Evolutionary conservation across 202 grass and related monocot genomes (phyloP).

Genomic region (Hordeum pubiflorum): DNA sequence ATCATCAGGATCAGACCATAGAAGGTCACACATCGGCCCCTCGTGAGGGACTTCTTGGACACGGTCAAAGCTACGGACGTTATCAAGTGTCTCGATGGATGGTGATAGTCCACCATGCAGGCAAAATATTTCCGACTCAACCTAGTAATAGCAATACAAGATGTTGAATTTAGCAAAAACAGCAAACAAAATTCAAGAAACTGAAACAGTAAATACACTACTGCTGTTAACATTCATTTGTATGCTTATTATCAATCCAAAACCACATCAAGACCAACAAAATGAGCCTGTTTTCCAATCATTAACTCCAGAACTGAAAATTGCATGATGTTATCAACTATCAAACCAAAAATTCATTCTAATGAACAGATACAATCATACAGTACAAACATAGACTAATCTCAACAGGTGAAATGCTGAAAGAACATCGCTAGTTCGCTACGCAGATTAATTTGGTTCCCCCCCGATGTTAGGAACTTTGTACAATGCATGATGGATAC

Average conservation of each 20-base stretch:
- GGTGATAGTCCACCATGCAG: slow-evolving; percentile 30
- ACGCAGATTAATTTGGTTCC: neutral
- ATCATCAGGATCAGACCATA: slow-evolving; percentile 40
- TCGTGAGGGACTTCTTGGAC: slow-evolving; percentile 28
- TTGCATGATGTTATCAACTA: neutral
- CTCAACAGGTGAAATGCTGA: neutral
- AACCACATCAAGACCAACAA: neutral
- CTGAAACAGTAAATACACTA: neutral
- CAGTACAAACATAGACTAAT: neutral
- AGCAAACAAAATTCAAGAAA: neutral
- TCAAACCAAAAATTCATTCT: neutral
- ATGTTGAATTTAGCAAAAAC: neutral
- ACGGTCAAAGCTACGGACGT: slow-evolving; percentile 19
- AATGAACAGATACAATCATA: neutral
- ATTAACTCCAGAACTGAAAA: neutral
- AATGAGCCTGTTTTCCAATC: neutral
- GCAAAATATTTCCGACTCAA: slow-evolving; percentile 54
- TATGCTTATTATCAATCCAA: neutral
- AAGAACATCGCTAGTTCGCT: neutral
- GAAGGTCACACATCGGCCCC: slow-evolving; percentile 55
- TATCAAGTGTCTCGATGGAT: slow-evolving; percentile 50
- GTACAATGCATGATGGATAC: neutral
- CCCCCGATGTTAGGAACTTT: neutral
- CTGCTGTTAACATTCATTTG: neutral
- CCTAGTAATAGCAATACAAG: neutral